Base-by-base conservation (phyloP, 305 asterid genomes). In the Rubia tinctorum region DNA sequence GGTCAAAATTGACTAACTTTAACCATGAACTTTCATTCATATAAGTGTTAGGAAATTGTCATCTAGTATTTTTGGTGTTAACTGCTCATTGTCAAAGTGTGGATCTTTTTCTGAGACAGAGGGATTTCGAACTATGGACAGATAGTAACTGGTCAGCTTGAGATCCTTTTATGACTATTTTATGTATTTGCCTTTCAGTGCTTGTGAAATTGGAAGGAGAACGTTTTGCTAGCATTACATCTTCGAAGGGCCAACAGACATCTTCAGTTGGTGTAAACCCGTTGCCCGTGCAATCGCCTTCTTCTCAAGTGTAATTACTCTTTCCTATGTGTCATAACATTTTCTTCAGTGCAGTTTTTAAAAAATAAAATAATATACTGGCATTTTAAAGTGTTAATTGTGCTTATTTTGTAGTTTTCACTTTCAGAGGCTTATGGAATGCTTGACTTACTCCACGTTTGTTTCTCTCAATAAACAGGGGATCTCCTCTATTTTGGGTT, bases 401-500 rank as follows among this genome's bases (percentile, higher is more conserved):
- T 27, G 30, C 30, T 76, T 11, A 43, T 14, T 49, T 8, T 15
- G 3, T 51, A 14, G 34, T 65, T 18, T 13, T 3, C 39, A 34
- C 51, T 18, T 13, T 3, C 39, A 34, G 39, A 10, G 44, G 44
- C 55, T 27, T 10, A 37, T 25, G 34, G 22, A n/a, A 61, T 69
- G 62, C n/a, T 63, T 49, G 43, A 25, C 65, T 51, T 53, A 17
- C 25, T 70, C 74, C 23, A 25, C 74, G 17, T 71, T 40, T 73
- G 59, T 63, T 78, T 77, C 6, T 77, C 69, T 74, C 17, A 20
- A 9, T 62, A 15, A 78, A 71, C 76, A 91, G 98, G 78, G 97
- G 99, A 43, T 89, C 98, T 6, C 99, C 99, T 77, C 91, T 94
- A 68, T 91, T 91, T 80, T 94, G 99, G 99, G 82, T 94, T 80